Conservation (phyloP, 2,329 filamentous ascomycete species). For the Didymella keratinophila region DNA sequence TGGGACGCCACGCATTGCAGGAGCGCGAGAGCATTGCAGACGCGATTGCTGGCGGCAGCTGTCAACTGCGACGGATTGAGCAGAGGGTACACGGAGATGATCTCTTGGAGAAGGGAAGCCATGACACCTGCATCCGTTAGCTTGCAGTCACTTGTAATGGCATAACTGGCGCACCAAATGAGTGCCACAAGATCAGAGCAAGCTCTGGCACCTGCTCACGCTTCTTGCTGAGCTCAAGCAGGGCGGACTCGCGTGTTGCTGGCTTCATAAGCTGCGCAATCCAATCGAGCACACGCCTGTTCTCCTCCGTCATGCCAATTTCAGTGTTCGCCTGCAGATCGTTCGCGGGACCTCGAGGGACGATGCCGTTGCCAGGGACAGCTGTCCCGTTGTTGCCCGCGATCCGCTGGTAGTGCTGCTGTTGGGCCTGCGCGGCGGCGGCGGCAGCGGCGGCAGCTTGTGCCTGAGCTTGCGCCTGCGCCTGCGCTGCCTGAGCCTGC, state of each 20-base stretch:
- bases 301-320: slow-evolving; percentile 79
- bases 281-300: slow-evolving; percentile 88
- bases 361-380: slow-evolving; percentile 45
- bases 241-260: slow-evolving; percentile 83
- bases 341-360: slow-evolving; percentile 50
- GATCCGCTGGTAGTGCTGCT: slow-evolving; percentile 75
- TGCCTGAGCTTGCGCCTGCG: slow-evolving; percentile 57
- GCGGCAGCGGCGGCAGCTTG: slow-evolving; percentile 61
- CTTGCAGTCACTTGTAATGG: slow-evolving; percentile 29
- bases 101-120: slow-evolving; percentile 96
- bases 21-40: slow-evolving; percentile 95
- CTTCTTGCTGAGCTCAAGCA: slow-evolving; percentile 98
- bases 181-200: slow-evolving; percentile 96
- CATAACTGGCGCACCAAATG: slow-evolving; percentile 85
- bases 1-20: slow-evolving; percentile 97
- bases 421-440: slow-evolving; percentile 59
- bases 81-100: slow-evolving; percentile 97
- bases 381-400: slow-evolving; percentile 68
- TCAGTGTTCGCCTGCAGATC: slow-evolving; percentile 49
- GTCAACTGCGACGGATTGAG: slow-evolving; percentile 97
- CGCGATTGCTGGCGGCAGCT: slow-evolving; percentile 94
- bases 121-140: slow-evolving; percentile 76
- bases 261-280: slow-evolving; percentile 92
- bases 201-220: slow-evolving; percentile 96
- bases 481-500: slow-evolving; percentile 57